These are phyloP conservation scores for Vachellia pachyceras DNA, from an alignment of 306 rosid genomes.

Conservation along the genomic window DNA sequence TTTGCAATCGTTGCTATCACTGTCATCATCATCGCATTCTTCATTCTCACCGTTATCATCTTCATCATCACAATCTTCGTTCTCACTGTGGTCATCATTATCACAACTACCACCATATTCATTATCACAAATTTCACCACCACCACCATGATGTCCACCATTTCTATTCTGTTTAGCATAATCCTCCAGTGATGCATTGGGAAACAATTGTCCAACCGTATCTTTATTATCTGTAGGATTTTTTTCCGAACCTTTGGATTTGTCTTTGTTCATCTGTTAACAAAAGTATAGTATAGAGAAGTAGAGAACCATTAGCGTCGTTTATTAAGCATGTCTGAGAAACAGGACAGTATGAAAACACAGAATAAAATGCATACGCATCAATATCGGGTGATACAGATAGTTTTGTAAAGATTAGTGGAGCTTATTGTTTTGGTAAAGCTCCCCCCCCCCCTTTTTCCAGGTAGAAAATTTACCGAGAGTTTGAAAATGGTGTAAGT, in stretches of 20 bases:
- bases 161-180: slow-evolving; percentile 53
- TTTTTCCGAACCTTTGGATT: slow-evolving; percentile 47
- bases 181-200: slow-evolving; percentile 67
- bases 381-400: slow-evolving; percentile 2
- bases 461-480: background rate
- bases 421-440: background rate
- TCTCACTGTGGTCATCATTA: slow-evolving; percentile 24
- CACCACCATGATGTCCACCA: slow-evolving; percentile 16
- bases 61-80: slow-evolving; percentile 13
- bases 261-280: slow-evolving; percentile 74
- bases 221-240: slow-evolving; percentile 44
- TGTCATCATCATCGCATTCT: background rate
- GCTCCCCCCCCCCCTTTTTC: background rate
- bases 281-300: slow-evolving; percentile 13
- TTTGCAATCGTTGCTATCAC: background rate
- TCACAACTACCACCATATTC: slow-evolving; percentile 20
- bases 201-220: slow-evolving; percentile 65
- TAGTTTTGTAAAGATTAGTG: background rate
- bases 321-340: background rate
- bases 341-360: slow-evolving; percentile 5
- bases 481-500: background rate
- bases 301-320: background rate
- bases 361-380: background rate
- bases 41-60: background rate
- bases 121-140: slow-evolving; percentile 23